These are phyloP conservation scores for Lipomyces mesembrius DNA, from an alignment of 805 yeast species.

Conservation along the genomic window DNA sequence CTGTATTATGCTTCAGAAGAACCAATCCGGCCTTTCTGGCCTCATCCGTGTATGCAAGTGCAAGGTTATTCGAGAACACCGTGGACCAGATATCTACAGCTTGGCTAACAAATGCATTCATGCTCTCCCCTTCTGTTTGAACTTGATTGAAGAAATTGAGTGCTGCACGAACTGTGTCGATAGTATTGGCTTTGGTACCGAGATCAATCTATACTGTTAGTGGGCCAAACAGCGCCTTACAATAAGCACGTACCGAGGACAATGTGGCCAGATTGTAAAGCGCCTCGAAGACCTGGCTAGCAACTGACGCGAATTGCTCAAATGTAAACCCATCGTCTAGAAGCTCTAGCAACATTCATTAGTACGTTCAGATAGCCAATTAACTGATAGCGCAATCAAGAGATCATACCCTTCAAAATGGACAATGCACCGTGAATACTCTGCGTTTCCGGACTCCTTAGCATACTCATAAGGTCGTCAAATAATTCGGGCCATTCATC, in stretches of 20 bases:
- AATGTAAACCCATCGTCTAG: slow-evolving; percentile 86
- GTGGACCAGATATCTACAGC: slow-evolving; percentile 30
- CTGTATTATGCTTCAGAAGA: slow-evolving; percentile 23
- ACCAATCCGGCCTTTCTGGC: slow-evolving; percentile 9
- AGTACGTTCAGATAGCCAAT: not conserved
- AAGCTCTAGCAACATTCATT: slow-evolving; percentile 63
- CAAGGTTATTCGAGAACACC: slow-evolving; percentile 14
- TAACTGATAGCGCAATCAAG: not conserved
- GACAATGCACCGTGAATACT: slow-evolving; percentile 27
- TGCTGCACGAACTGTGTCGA: slow-evolving; percentile 35
- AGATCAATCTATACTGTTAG: slow-evolving; percentile 13
- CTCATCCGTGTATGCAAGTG: slow-evolving; percentile 2
- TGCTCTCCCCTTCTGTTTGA: slow-evolving; percentile 13
- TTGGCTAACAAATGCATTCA: slow-evolving; percentile 19
- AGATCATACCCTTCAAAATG: slow-evolving; percentile 26
- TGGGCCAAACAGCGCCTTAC: not conserved
- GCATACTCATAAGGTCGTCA: slow-evolving; percentile 49
- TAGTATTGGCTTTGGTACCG: slow-evolving; percentile 25
- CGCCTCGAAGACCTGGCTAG: slow-evolving; percentile 26
- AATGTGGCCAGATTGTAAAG: slow-evolving; percentile 21
- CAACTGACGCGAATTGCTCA: slow-evolving; percentile 75
- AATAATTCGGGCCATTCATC: slow-evolving; percentile 91
- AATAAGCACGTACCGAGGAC: slow-evolving; percentile 10
- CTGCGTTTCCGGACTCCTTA: slow-evolving; percentile 52
- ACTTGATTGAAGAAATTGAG: slow-evolving; percentile 33